Conservation (phyloP, 345 rosid genomes). For the Brassica cretica region DNA sequence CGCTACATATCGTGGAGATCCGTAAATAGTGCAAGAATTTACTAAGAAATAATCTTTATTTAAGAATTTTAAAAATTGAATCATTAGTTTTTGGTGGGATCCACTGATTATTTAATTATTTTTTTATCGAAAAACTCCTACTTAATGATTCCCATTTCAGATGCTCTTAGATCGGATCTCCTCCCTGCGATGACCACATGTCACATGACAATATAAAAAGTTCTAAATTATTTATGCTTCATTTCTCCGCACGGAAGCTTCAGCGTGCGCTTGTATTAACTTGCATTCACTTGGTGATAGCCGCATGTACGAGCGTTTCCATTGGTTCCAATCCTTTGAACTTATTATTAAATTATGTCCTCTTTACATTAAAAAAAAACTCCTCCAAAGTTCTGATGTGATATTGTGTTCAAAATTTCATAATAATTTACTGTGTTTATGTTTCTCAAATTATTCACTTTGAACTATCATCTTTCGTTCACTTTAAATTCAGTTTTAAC, state of each 20-base stretch:
- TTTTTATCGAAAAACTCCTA: no score
- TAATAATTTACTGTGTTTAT: no score
- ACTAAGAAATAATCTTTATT: no score
- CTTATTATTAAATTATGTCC: background rate
- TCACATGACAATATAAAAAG: background rate
- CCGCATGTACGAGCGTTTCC: background rate
- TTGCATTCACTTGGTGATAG: background rate
- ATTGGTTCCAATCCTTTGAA: background rate
- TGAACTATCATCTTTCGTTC: background rate
- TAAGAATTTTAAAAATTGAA: no score
- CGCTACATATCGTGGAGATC: no score
- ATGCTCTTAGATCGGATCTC: background rate
- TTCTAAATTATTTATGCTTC: background rate
- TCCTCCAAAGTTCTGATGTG: background rate
- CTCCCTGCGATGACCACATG: background rate
- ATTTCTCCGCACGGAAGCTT: background rate
- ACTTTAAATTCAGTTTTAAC: background rate
- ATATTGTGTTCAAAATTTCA: background rate
- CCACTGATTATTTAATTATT: no score
- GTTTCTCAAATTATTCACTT: background rate
- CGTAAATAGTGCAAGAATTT: no score
- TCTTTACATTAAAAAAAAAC: background rate
- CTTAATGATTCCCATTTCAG: no score
- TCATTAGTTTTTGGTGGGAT: no score
- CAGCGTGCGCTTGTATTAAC: background rate